Conservation (phyloP, 2,329 filamentous ascomycete genomes). For the Ophiosphaerella narmari region DNA sequence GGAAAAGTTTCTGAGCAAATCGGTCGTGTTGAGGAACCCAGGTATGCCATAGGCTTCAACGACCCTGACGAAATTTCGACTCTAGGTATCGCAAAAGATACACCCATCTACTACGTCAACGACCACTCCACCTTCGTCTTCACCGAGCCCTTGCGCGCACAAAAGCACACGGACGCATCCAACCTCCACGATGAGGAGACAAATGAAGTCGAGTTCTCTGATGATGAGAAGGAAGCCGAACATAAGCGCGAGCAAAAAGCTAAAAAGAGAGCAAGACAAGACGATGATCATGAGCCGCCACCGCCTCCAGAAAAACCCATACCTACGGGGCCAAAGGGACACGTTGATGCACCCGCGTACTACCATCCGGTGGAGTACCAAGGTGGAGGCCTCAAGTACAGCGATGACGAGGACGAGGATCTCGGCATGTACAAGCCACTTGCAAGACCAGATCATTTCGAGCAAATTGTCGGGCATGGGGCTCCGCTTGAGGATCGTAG, state of each 20-base stretch:
- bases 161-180: conserved; percentile 91
- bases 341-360: conserved; percentile 21
- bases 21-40: conserved; percentile 81
- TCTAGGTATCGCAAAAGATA: conserved; percentile 69
- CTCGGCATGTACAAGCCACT: conserved; percentile 55
- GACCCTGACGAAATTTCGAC: conserved; percentile 69
- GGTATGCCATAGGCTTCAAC: conserved; percentile 81
- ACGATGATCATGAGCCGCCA: conserved; percentile 31
- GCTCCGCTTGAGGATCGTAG: conserved; percentile 45
- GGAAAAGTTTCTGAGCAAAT: conserved; percentile 85
- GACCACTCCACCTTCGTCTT: conserved; percentile 83
- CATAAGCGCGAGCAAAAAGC: conserved; percentile 66
- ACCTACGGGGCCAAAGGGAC: conserved; percentile 25
- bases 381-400: conserved; percentile 48
- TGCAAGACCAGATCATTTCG: conserved; percentile 53
- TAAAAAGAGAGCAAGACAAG: conserved; percentile 55
- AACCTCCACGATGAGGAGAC: conserved; percentile 95
- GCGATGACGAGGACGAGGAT: conserved; percentile 50
- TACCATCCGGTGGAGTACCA: conserved; percentile 35
- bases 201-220: conserved; percentile 92
- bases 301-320: conserved; percentile 22
- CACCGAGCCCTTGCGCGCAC: conserved; percentile 75
- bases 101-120: conserved; percentile 77
- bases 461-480: conserved; percentile 49
- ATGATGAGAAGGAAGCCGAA: conserved; percentile 91